phyloP scores from a whole-genome alignment of 2,329 filamentous ascomycete species.

The Trichoderma citrinoviride region DNA sequence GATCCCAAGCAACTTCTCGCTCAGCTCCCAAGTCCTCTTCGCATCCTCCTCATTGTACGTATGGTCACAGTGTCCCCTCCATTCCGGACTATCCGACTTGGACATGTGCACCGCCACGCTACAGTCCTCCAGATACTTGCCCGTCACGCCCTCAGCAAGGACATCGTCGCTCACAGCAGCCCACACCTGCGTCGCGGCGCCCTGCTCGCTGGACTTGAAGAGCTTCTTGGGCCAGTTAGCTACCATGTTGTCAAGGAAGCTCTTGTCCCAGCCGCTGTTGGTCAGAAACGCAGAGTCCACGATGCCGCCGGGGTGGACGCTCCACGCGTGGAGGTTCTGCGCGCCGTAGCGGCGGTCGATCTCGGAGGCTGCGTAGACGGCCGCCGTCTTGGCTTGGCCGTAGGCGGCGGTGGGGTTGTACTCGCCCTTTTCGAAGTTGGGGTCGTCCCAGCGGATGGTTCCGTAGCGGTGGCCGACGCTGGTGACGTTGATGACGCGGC shows the following conservation, averaged over 20 bases:
- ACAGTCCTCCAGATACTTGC: slow-evolving; percentile 42
- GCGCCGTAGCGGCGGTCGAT: slow-evolving; percentile 46
- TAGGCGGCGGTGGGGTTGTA: slow-evolving; percentile 32
- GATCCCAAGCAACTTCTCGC: slow-evolving; percentile 6
- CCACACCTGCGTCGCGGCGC: slow-evolving; percentile 45
- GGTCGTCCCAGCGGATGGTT: slow-evolving; percentile 39
- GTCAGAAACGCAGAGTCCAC: not conserved
- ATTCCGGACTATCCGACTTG: not conserved
- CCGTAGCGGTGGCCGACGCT: slow-evolving; percentile 35
- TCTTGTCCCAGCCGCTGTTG: slow-evolving; percentile 3
- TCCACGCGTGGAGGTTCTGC: slow-evolving; percentile 41
- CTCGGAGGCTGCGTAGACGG: slow-evolving; percentile 46
- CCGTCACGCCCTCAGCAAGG: slow-evolving; percentile 37
- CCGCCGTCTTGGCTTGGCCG: slow-evolving; percentile 40
- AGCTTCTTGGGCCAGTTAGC: not conserved
- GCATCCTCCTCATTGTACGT: slow-evolving; percentile 17
- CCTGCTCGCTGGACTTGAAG: slow-evolving; percentile 37
- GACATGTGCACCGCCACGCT: not conserved
- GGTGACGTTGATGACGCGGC: slow-evolving; percentile 16
- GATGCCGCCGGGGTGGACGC: slow-evolving; percentile 48
- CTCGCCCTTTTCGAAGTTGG: slow-evolving; percentile 26
- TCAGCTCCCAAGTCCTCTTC: slow-evolving; percentile 17
- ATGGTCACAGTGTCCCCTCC: slow-evolving; percentile 13
- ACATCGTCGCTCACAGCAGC: slow-evolving; percentile 36
- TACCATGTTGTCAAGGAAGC: not conserved